phyloP scores from a whole-genome alignment of 1,139 yeast genomes.

The Pichia sp. region DNA sequence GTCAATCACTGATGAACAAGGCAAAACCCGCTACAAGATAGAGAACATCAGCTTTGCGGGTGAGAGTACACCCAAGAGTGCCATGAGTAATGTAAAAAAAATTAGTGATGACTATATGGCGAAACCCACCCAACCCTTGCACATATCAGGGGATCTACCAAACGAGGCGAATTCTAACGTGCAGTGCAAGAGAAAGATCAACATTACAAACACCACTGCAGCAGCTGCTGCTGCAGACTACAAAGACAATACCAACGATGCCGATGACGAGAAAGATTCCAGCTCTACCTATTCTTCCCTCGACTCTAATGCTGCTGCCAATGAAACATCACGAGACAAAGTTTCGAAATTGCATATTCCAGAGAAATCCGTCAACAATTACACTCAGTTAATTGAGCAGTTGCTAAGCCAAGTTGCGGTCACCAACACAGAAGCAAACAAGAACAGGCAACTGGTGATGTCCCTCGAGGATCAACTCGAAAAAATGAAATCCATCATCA shows the following conservation, averaged over 20 bases:
- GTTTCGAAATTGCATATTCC: constrained; percentile 1
- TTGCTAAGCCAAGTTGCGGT: background rate
- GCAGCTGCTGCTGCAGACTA: too few relatives aligned
- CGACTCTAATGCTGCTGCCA: background rate
- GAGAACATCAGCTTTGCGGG: too few relatives aligned
- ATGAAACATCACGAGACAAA: background rate
- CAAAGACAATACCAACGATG: constrained; percentile 2
- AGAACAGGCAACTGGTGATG: background rate
- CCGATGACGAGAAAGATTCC: constrained; percentile 6
- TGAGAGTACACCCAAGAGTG: too few relatives aligned
- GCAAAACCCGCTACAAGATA: too few relatives aligned
- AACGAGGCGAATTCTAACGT: too few relatives aligned
- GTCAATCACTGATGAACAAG: too few relatives aligned
- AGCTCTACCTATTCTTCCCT: background rate
- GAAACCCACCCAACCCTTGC: too few relatives aligned
- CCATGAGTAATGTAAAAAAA: too few relatives aligned
- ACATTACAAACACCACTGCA: background rate
- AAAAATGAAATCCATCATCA: background rate
- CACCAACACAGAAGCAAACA: background rate
- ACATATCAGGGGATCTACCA: too few relatives aligned
- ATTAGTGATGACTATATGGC: too few relatives aligned
- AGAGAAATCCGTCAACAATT: background rate
- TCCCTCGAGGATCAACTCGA: background rate
- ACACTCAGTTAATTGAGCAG: background rate
- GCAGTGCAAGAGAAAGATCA: background rate